Evolutionary conservation across 306 rosid species (phyloP).

Genomic region (Corylus avellana): DNA sequence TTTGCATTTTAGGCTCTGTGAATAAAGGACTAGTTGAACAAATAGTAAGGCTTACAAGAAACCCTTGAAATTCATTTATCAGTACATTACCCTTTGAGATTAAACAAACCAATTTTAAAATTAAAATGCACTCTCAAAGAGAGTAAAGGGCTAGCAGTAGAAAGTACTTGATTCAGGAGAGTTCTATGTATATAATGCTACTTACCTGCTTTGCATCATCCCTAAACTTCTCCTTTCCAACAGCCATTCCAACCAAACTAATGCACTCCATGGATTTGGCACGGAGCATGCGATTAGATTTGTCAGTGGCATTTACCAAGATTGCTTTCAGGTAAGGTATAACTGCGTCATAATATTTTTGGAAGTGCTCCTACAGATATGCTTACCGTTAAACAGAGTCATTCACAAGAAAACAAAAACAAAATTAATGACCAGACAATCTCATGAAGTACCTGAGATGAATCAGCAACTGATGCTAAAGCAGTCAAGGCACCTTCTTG

Average conservation of each 20-base stretch:
- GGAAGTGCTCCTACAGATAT: slow-evolving; percentile 79
- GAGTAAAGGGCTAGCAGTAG: background rate
- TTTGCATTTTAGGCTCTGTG: background rate
- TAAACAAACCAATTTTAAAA: slow-evolving; percentile 16
- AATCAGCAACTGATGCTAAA: slow-evolving; percentile 98
- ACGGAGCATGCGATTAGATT: slow-evolving; percentile 98
- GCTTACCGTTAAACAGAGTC: slow-evolving; percentile 20
- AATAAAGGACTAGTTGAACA: background rate
- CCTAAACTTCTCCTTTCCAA: slow-evolving; percentile 96
- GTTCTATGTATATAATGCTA: background rate
- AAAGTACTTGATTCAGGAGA: background rate
- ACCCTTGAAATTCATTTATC: background rate
- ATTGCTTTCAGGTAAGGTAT: slow-evolving; percentile 97
- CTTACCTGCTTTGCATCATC: slow-evolving; percentile 97
- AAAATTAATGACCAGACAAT: slow-evolving; percentile 2
- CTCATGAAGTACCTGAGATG: slow-evolving; percentile 79
- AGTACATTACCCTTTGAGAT: background rate
- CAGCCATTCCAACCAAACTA: slow-evolving; percentile 99
- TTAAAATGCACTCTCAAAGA: background rate
- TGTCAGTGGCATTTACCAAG: slow-evolving; percentile 92
- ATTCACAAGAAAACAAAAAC: slow-evolving; percentile 20
- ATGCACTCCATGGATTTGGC: slow-evolving; percentile 99
- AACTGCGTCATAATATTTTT: slow-evolving; percentile 93
- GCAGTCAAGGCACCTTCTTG: slow-evolving; percentile 99
- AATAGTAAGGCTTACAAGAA: background rate